These are phyloP conservation scores for Oxytropis ochrocephala DNA, from an alignment of 306 rosid species.

Conservation along the genomic window DNA sequence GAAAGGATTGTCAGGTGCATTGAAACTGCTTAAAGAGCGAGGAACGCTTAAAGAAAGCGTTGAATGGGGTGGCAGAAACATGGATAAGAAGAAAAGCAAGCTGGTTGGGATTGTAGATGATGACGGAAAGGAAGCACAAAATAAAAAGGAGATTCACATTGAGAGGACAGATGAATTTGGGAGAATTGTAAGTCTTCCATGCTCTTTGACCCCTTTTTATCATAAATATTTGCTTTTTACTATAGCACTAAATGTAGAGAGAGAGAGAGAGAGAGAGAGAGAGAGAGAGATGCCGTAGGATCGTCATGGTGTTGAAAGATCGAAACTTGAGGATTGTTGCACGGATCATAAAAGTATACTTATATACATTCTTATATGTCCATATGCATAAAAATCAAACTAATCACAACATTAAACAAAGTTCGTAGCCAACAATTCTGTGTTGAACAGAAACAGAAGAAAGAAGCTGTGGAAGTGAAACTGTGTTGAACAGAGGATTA, in stretches of 20 bases:
- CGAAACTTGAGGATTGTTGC: no score
- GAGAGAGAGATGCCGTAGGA: no score
- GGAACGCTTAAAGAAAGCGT: constrained; percentile 87
- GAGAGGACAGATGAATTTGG: constrained; percentile 95
- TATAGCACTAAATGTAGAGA: background rate
- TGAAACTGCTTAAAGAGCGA: constrained; percentile 80
- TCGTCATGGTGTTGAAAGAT: no score
- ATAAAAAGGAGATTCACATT: constrained; percentile 75
- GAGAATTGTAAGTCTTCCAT: constrained; percentile 66
- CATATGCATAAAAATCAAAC: no score
- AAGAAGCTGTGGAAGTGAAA: no score
- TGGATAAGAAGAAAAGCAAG: constrained; percentile 98
- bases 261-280: no score
- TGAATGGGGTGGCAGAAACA: constrained; percentile 99
- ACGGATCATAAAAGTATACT: no score
- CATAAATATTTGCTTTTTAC: background rate
- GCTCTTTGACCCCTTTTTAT: background rate
- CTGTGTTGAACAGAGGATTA: no score
- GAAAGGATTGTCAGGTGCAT: constrained; percentile 82
- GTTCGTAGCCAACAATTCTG: no score
- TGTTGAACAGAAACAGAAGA: no score
- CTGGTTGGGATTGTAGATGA: constrained; percentile 74
- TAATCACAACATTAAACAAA: no score
- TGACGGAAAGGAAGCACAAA: constrained; percentile 51
- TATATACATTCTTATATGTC: no score